phyloP scores from a whole-genome alignment of 2,329 filamentous ascomycete species.

The Pseudocercospora fijiensis region DNA sequence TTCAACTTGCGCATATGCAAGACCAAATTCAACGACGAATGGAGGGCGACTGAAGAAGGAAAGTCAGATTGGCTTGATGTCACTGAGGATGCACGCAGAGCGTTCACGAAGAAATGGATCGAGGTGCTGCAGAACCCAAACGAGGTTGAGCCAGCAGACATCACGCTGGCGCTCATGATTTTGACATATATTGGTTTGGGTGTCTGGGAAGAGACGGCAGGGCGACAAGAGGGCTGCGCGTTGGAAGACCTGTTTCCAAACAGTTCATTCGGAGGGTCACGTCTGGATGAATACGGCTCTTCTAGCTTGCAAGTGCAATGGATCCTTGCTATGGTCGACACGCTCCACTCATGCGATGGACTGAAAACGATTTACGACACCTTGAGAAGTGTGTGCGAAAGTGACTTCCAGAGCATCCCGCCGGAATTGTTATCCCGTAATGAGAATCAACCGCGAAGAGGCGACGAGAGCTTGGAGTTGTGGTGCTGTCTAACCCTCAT shows the following conservation, averaged over 20 bases:
- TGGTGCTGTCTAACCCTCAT: conserved; percentile 53
- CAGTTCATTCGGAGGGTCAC: conserved; percentile 31
- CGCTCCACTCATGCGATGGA: conserved; percentile 44
- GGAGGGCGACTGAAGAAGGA: conserved; percentile 50
- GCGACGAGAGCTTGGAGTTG: conserved; percentile 42
- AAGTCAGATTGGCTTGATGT: conserved; percentile 65
- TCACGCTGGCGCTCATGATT: conserved; percentile 41
- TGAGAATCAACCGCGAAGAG: conserved; percentile 30
- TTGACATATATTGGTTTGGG: conserved; percentile 50
- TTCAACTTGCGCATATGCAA: conserved; percentile 73
- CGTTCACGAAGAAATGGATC: conserved; percentile 56
- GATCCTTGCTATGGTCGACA: conserved; percentile 47
- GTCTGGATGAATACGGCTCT: conserved; percentile 34
- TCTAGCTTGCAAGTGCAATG: conserved; percentile 47
- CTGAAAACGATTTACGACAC: conserved; percentile 44
- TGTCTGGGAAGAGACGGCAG: conserved; percentile 53
- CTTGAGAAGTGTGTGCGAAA: conserved; percentile 37
- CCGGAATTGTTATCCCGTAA: conserved; percentile 29
- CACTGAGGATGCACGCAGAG: conserved; percentile 54
- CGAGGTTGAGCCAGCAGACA: conserved; percentile 38
- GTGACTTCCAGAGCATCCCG: conserved; percentile 28
- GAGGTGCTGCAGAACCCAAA: conserved; percentile 32
- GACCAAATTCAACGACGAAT: conserved; percentile 73
- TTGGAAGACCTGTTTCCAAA: conserved; percentile 32
- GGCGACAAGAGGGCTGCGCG: conserved; percentile 33